Conservation (phyloP, 108 stramenopile species). For the Fragilaria crotonensis region DNA sequence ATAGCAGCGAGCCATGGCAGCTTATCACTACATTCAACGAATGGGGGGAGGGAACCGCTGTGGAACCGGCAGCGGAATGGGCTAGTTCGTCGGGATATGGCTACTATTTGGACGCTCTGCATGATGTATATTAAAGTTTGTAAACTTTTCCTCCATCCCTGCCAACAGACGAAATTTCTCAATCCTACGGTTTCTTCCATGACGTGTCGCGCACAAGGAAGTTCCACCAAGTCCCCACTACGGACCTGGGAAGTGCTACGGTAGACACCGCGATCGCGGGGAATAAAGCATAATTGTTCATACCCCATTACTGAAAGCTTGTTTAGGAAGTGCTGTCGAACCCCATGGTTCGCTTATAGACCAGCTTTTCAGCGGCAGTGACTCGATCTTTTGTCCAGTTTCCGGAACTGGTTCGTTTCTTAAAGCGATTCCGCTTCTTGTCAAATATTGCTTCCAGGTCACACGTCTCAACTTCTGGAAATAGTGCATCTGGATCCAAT, state of each 20-base stretch:
- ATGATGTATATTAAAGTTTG: constrained; percentile 4
- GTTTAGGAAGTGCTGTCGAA: too few relatives aligned
- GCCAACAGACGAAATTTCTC: background rate
- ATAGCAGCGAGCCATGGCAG: constrained; percentile 23
- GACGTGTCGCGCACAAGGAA: too few relatives aligned
- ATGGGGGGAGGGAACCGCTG: constrained; percentile 18
- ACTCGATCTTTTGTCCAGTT: constrained; percentile 85
- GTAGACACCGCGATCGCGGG: too few relatives aligned
- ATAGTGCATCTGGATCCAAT: constrained; percentile 85
- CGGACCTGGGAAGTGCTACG: too few relatives aligned
- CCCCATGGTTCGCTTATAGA: constrained; percentile 83
- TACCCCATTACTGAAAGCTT: too few relatives aligned
- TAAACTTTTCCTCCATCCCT: background rate
- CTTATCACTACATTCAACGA: constrained; percentile 33
- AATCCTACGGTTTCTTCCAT: too few relatives aligned
- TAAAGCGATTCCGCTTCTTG: constrained; percentile 68
- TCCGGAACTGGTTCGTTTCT: constrained; percentile 67
- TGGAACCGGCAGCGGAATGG: constrained; percentile 23
- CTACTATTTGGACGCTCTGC: constrained; percentile 24
- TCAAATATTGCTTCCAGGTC: constrained; percentile 89
- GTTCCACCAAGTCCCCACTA: too few relatives aligned
- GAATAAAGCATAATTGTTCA: too few relatives aligned
- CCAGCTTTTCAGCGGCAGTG: constrained; percentile 69
- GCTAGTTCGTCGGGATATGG: constrained; percentile 23
- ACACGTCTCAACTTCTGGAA: constrained; percentile 82